Evolutionary conservation across 139 green algal species (phyloP).

Genomic region (Coccomyxa sp.): DNA sequence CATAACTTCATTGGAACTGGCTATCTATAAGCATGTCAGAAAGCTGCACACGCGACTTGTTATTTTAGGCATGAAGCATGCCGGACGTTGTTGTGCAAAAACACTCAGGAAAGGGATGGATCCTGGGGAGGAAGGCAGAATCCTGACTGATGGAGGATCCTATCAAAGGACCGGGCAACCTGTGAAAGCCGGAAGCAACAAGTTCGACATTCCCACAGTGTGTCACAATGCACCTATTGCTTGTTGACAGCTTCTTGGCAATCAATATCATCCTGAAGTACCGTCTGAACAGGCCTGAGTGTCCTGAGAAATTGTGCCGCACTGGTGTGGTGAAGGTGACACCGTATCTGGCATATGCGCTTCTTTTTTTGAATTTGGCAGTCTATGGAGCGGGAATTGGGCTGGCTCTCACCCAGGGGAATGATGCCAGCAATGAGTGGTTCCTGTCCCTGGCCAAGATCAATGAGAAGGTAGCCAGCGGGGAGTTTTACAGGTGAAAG

Average conservation of each 20-base stretch:
- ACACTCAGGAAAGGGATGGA: neutral
- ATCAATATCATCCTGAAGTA: neutral
- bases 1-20: no score
- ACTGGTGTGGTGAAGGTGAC: slow-evolving; percentile 5
- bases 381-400: slow-evolving; percentile 12
- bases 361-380: slow-evolving; percentile 15
- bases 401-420: slow-evolving; percentile 1
- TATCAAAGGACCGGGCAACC: neutral
- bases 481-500: slow-evolving; percentile 17
- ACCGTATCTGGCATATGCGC: slow-evolving; percentile 9
- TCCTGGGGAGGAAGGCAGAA: neutral
- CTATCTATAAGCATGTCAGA: no score
- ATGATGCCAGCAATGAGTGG: neutral
- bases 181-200: neutral
- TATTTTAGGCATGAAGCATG: no score
- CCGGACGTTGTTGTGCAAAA: no score
- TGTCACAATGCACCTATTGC: neutral
- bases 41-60: no score
- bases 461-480: slow-evolving; percentile 7
- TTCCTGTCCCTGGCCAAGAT: slow-evolving; percentile 20
- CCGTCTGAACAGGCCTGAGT: neutral
- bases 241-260: neutral
- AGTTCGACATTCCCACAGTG: neutral
- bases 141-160: neutral
- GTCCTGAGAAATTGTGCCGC: neutral